phyloP scores from a whole-genome alignment of 768 basidiomycete genomes.

The Psilocybe tampanensis region DNA sequence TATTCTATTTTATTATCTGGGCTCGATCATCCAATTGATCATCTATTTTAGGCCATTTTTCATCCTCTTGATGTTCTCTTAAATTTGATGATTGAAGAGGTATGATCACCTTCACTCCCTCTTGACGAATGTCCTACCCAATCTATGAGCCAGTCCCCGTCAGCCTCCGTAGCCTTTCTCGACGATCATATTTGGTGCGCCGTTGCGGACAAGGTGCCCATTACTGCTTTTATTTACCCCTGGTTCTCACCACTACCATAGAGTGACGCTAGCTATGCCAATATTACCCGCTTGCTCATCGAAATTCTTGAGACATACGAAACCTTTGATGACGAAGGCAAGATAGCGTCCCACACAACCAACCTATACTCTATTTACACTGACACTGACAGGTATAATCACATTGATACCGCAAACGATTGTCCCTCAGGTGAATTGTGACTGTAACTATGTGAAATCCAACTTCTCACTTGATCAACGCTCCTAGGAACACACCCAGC shows the following conservation, averaged over 20 bases:
- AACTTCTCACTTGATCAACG: too few species aligned
- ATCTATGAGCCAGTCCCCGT: background rate
- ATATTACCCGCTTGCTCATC: background rate
- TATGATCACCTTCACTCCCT: background rate
- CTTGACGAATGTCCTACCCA: background rate
- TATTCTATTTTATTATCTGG: background rate
- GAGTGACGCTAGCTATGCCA: background rate
- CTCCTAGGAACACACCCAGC: too few species aligned
- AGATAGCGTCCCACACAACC: background rate
- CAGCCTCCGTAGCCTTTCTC: background rate
- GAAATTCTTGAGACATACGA: background rate
- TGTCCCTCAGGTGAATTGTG: too few species aligned
- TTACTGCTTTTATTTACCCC: too few species aligned
- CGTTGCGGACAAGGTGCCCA: background rate
- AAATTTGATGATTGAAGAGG: background rate
- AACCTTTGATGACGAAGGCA: background rate
- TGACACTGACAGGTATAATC: too few species aligned
- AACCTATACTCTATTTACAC: too few species aligned
- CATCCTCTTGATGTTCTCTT: constrained; percentile 3
- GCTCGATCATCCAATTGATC: too few species aligned
- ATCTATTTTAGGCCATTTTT: background rate
- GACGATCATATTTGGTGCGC: constrained; percentile 6
- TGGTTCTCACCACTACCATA: background rate
- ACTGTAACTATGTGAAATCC: too few species aligned
- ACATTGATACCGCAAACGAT: too few species aligned